These are phyloP conservation scores for Moricandia arvensis DNA, from an alignment of 345 rosid species.

Conservation along the genomic window DNA sequence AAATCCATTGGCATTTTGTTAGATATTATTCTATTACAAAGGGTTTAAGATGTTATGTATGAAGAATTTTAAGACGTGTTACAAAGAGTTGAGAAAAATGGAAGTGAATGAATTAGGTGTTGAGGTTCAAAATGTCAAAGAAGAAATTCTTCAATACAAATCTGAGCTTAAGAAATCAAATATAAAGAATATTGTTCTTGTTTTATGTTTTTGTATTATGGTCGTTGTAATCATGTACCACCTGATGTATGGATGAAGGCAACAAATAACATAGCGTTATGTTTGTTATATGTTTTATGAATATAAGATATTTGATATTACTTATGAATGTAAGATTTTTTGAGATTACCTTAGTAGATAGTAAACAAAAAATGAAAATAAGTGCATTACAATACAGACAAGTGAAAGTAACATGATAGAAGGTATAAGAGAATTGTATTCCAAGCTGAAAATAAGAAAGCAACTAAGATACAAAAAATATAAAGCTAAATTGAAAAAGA, in stretches of 20 bases:
- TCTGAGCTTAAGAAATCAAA: not conserved
- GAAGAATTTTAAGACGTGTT: not conserved
- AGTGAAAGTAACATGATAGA: too few species aligned
- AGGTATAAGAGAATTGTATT: too few species aligned
- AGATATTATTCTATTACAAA: too few species aligned
- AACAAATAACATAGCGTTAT: too few species aligned
- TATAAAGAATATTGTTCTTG: not conserved
- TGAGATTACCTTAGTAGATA: too few species aligned
- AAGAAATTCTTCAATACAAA: too few species aligned
- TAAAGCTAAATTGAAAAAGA: not conserved
- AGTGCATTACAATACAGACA: too few species aligned
- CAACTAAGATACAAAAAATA: not conserved
- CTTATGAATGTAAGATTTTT: too few species aligned
- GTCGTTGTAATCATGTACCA: not conserved
- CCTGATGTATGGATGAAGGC: not conserved
- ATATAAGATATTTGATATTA: too few species aligned
- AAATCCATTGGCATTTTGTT: too few species aligned
- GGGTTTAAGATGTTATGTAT: too few species aligned
- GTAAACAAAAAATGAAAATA: too few species aligned
- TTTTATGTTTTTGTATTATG: not conserved
- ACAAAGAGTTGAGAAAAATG: not conserved
- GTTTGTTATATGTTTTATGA: not conserved
- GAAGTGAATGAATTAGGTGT: not conserved
- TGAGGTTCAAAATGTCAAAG: not conserved
- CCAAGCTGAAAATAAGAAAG: not conserved